Evolutionary conservation across 352 stramenopile genomes (phyloP).

Genomic region (Pythium sp.): DNA sequence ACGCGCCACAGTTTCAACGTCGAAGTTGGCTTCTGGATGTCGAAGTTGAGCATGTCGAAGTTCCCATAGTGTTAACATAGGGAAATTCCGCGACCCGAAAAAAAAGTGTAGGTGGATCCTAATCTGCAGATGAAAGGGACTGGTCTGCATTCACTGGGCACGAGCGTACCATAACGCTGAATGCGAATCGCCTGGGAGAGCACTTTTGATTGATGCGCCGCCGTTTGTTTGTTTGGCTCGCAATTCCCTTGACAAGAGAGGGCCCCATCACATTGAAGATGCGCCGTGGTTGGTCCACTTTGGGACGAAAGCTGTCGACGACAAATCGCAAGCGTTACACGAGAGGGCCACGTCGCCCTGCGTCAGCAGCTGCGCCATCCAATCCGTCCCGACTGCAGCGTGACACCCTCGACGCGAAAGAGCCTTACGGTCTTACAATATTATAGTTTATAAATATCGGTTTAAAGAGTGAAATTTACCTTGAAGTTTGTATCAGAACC

Average conservation of each 20-base stretch:
- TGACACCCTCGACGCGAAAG: not conserved
- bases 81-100: too few relatives aligned
- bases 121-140: not conserved
- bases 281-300: not conserved
- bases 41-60: not conserved
- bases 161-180: not conserved
- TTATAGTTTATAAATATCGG: not conserved
- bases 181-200: conserved; percentile 5
- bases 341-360: not conserved
- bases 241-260: not conserved
- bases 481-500: conserved; percentile 11
- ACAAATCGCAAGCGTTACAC: not conserved
- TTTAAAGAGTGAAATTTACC: not conserved
- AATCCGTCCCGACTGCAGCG: not conserved
- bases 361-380: conserved; percentile 3
- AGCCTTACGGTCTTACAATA: too few relatives aligned
- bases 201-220: not conserved
- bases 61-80: not conserved
- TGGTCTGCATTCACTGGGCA: conserved; percentile 4
- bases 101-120: not conserved
- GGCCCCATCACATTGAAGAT: conserved; percentile 8
- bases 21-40: not conserved
- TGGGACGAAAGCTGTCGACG: not conserved
- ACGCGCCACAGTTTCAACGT: not conserved
- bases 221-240: not conserved